phyloP scores from a whole-genome alignment of 106 monocot genomes.

The Dioscorea alata region DNA sequence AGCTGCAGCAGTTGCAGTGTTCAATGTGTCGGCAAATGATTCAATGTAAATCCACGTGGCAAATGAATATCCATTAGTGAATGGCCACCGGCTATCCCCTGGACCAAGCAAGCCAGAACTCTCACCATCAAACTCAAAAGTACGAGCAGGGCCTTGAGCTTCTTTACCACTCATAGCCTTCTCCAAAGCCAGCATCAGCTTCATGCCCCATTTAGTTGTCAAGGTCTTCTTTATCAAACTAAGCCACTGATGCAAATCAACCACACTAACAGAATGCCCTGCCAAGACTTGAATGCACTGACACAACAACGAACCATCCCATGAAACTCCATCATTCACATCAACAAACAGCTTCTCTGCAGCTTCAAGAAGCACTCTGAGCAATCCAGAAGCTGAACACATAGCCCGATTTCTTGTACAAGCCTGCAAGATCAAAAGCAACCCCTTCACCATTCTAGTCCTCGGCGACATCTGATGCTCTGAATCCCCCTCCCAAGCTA shows the following conservation, averaged over 20 bases:
- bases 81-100: constrained; percentile 91
- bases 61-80: constrained; percentile 87
- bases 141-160: constrained; percentile 56
- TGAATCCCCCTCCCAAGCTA: constrained; percentile 55
- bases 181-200: constrained; percentile 67
- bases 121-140: constrained; percentile 95
- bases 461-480: constrained; percentile 51
- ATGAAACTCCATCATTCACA: constrained; percentile 10
- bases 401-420: constrained; percentile 86
- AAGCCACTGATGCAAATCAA: constrained; percentile 74
- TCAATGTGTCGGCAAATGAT: constrained; percentile 80
- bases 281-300: constrained; percentile 71
- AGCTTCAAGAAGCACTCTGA: constrained; percentile 38
- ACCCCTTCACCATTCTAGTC: constrained; percentile 66
- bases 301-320: constrained; percentile 57
- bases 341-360: constrained; percentile 43
- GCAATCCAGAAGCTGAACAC: constrained; percentile 70
- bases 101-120: constrained; percentile 90
- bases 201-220: constrained; percentile 50
- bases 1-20: constrained; percentile 91
- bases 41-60: constrained; percentile 96
- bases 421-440: constrained; percentile 44
- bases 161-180: constrained; percentile 73
- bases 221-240: constrained; percentile 43
- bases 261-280: constrained; percentile 67